Evolutionary conservation across 2,329 filamentous ascomycete genomes (phyloP).

Genomic region (Lasiodiplodia hormozganensis): DNA sequence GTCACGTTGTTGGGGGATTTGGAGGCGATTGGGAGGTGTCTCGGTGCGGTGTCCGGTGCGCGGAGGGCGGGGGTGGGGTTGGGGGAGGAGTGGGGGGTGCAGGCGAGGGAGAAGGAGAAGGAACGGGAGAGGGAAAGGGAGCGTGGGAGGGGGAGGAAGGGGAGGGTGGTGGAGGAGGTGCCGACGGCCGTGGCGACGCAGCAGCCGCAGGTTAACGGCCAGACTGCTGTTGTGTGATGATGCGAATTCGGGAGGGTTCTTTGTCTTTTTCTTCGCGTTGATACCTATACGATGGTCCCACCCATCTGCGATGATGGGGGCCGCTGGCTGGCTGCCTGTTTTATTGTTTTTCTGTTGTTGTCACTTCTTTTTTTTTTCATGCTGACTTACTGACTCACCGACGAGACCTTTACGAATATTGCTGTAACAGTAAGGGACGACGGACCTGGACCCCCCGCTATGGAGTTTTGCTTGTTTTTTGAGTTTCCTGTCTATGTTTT

Average conservation of each 20-base stretch:
- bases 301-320: neutral
- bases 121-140: neutral
- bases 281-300: too few relatives aligned
- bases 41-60: slow-evolving; percentile 72
- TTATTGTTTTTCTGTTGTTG: neutral
- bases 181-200: too few relatives aligned
- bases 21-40: slow-evolving; percentile 76
- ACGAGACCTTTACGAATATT: neutral
- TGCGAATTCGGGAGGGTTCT: neutral
- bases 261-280: too few relatives aligned
- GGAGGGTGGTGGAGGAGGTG: neutral
- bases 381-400: neutral
- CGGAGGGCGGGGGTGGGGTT: slow-evolving; percentile 74
- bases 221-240: neutral
- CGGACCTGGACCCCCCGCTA: neutral
- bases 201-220: too few relatives aligned
- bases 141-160: neutral
- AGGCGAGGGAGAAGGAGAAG: neutral
- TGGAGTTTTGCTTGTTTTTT: neutral
- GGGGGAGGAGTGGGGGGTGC: slow-evolving; percentile 50
- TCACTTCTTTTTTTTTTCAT: neutral
- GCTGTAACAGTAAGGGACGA: neutral
- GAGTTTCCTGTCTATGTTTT: neutral
- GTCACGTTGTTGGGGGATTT: slow-evolving; percentile 87
- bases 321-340: too few relatives aligned